phyloP scores from a whole-genome alignment of 73 alveolate genomes.

The Blepharisma japonicum region DNA sequence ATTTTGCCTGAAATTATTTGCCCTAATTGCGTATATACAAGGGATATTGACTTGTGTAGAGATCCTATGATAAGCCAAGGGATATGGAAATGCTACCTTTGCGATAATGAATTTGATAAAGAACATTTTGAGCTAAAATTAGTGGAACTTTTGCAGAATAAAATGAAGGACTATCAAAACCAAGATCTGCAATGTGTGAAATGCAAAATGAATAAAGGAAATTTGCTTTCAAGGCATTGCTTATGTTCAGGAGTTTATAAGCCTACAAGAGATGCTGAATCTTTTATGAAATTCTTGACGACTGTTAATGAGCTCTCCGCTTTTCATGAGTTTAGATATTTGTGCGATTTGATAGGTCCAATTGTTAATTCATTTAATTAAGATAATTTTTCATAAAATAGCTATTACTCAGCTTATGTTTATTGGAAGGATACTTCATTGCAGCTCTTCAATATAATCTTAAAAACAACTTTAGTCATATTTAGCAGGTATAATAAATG shows the following conservation, averaged over 20 bases:
- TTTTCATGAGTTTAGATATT: conserved; percentile 13
- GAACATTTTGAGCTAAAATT: conserved; percentile 67
- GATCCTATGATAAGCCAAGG: conserved; percentile 57
- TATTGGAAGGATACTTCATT: too few relatives aligned
- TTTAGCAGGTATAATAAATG: too few relatives aligned
- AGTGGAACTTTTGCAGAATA: conserved; percentile 70
- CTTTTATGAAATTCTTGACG: background rate
- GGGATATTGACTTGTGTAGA: conserved; percentile 87
- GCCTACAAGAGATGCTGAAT: conserved; percentile 16
- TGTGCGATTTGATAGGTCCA: background rate
- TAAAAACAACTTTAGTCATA: too few relatives aligned
- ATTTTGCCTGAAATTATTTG: conserved; percentile 85
- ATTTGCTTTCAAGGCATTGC: conserved; percentile 41
- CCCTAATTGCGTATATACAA: conserved; percentile 50
- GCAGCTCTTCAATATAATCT: too few relatives aligned
- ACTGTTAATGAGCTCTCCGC: background rate
- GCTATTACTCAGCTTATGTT: too few relatives aligned
- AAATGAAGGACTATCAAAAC: conserved; percentile 67
- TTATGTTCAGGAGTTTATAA: conserved; percentile 49
- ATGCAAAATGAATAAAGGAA: conserved; percentile 80
- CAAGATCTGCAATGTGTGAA: conserved; percentile 84
- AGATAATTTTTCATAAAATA: too few relatives aligned
- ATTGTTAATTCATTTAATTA: too few relatives aligned
- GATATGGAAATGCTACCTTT: conserved; percentile 72
- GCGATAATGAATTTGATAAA: conserved; percentile 52